phyloP scores from a whole-genome alignment of 345 rosid species.

The Trapa bicornis region DNA sequence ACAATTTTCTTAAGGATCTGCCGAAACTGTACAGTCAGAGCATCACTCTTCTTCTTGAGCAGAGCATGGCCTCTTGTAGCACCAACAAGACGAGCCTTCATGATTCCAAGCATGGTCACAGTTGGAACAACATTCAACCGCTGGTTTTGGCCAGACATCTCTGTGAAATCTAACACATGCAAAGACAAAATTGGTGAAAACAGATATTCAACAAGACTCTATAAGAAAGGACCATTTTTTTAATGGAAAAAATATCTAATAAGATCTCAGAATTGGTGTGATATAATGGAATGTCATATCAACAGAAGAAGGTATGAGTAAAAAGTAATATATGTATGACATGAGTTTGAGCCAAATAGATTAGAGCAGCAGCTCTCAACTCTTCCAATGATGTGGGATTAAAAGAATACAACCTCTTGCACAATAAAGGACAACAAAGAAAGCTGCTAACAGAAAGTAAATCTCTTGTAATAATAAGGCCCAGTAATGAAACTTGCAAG shows the following conservation, averaged over 20 bases:
- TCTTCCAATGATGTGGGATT: not conserved
- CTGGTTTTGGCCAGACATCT: slow-evolving; percentile 15
- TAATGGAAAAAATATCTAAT: not conserved
- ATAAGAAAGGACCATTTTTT: not conserved
- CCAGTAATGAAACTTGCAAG: not conserved
- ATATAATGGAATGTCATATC: not conserved
- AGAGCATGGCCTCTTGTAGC: slow-evolving; percentile 19
- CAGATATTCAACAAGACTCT: not conserved
- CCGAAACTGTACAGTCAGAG: slow-evolving; percentile 16
- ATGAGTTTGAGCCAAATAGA: not conserved
- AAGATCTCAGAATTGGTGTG: not conserved
- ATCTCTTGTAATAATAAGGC: not conserved
- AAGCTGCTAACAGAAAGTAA: not conserved
- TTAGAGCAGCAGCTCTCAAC: not conserved
- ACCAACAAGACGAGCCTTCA: slow-evolving; percentile 17
- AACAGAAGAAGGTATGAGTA: not conserved
- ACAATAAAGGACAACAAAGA: not conserved
- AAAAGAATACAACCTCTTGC: not conserved
- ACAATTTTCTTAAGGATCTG: slow-evolving; percentile 16
- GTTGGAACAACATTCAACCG: slow-evolving; percentile 18
- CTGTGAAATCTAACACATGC: not conserved
- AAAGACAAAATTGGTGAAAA: not conserved
- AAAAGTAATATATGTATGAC: not conserved
- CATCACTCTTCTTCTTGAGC: slow-evolving; percentile 20
- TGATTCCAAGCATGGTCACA: slow-evolving; percentile 15